Conservation (phyloP, 345 rosid species). For the Eucalyptus cloeziana region DNA sequence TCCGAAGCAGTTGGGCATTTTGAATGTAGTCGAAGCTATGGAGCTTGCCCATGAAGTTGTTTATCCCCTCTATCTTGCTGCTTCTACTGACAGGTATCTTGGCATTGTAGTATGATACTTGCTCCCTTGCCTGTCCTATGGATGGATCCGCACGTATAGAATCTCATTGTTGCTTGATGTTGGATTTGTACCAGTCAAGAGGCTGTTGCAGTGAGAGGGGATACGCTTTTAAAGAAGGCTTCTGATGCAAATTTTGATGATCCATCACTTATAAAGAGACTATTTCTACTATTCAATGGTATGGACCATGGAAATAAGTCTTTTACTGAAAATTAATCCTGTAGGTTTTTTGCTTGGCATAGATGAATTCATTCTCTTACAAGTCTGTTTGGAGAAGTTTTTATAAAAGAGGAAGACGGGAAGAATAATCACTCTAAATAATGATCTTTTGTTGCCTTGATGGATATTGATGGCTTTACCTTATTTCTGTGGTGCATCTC, state of each 20-base stretch:
- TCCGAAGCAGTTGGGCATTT: slow-evolving; percentile 52
- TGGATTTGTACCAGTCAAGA: slow-evolving; percentile 57
- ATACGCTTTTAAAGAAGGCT: slow-evolving; percentile 74
- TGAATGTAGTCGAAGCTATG: slow-evolving; percentile 75
- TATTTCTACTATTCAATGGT: slow-evolving; percentile 70
- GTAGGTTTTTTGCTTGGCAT: neutral
- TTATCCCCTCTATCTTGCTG: slow-evolving; percentile 69
- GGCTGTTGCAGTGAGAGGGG: slow-evolving; percentile 74
- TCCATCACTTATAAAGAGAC: slow-evolving; percentile 49
- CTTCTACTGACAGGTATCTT: slow-evolving; percentile 61
- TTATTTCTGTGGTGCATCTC: neutral
- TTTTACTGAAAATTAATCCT: too few species aligned
- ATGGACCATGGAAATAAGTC: neutral
- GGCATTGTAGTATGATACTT: neutral
- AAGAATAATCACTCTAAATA: neutral
- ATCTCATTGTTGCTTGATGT: slow-evolving; percentile 3
- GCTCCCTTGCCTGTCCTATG: neutral
- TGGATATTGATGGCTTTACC: neutral
- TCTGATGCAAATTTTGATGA: slow-evolving; percentile 67
- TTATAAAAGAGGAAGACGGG: neutral
- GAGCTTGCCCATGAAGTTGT: slow-evolving; percentile 56
- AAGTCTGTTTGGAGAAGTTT: too few species aligned
- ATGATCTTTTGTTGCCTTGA: neutral
- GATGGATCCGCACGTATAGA: neutral
- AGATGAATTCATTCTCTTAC: neutral